Base-by-base conservation (phyloP, 805 yeast genomes). In the Ogataea minuta region DNA sequence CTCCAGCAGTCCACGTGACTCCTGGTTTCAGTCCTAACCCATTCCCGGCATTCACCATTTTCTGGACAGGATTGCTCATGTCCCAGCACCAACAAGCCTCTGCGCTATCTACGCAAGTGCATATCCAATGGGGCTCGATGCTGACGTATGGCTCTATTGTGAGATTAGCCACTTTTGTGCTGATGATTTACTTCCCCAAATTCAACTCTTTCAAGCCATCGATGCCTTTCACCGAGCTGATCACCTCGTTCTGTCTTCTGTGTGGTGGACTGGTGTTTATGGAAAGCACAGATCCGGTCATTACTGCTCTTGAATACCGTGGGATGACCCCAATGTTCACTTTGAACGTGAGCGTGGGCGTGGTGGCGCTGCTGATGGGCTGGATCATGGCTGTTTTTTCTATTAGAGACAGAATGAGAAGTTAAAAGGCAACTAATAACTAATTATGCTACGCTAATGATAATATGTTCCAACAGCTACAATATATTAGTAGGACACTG, bases 31-130 rank as follows among this genome's bases (percentile, higher is more conserved):
- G 95, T 1, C 90, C 95, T 48, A 93, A 93, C 59, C 97, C 97
- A 23, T 88, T 93, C 76, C 97, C 98, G 3, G 80, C 86, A 1
- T 76, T 93, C 49, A 88, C 95, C 2, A 85, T 93, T 23, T 93
- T 86, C 66, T 93, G 96, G 95, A 93, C 98, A 1, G 99, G 99
- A 20, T 73, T 83, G 10, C 71, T 93, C 46, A 93, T 93, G 99
- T 89, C 97, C 2, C 87, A 84, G 62, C 99, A 93, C 63, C 80
- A 79, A 27, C 99, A 93, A 63, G 84, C 90, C 5, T 81, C 93
- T 1, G 68, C 60, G 38, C 72, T 84, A 23, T 81, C 96, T 2
- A 88, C 97, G 2, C 68, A 64, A 12, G 76, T 93, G 46, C 99
- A 93, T 61, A 67, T 75, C 38, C 97, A 89, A 64, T 93, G 99